Base-by-base conservation (phyloP, 2,329 filamentous ascomycete species). In the Elsinoe ampelina region DNA sequence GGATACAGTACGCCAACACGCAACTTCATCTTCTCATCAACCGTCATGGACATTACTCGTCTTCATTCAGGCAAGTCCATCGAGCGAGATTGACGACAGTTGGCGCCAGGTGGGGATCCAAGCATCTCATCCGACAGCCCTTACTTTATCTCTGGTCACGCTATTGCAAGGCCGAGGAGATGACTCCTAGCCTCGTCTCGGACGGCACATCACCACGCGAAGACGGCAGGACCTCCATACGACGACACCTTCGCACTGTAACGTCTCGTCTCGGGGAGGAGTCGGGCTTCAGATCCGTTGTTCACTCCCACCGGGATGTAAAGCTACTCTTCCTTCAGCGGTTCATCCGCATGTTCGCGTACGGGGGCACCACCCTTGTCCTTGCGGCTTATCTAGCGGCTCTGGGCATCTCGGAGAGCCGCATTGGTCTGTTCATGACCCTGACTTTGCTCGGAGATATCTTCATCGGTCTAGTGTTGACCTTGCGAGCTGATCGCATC, bases 271-370 rank as follows among this genome's bases (percentile, higher is more conserved):
- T 52, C 48, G 48, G 48, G 38, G 48, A 52, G n/a, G 48, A 52
- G 26, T 52, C 48, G 12, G 48, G 48, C 2, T 22, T 52, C 48
- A 52, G 22, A 17, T 48, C 5, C 15, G 42, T 7, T n/a, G 22
- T 55, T 34, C 51, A 20, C 5, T 56, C 56, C 11, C 34, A 56
- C 4, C 42, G 48, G n/a, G 48, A 52, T 39, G 48, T 52, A 1
- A 55, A 59, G 47, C 48, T 61, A 34, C 55, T 61, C 15, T 54
- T 59, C 12, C 41, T 58, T 3, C 57, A 52, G 11, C 57, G 60
- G 32, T 38, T 36, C 57, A 73, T 83, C 4, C 79, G 83, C 2
- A 75, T 85, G 52, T 80, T 83, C 59, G 83, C 81, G 5, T 86
- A 85, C 63, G 83, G 82, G 54, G 71, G 73, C 5, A 61, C 56